Percentiles rank a stretch among this genome's conserved stretches.
Conservation (phyloP, 2,329 filamentous ascomycete species). For the Coleophoma cylindrospora region DNA sequence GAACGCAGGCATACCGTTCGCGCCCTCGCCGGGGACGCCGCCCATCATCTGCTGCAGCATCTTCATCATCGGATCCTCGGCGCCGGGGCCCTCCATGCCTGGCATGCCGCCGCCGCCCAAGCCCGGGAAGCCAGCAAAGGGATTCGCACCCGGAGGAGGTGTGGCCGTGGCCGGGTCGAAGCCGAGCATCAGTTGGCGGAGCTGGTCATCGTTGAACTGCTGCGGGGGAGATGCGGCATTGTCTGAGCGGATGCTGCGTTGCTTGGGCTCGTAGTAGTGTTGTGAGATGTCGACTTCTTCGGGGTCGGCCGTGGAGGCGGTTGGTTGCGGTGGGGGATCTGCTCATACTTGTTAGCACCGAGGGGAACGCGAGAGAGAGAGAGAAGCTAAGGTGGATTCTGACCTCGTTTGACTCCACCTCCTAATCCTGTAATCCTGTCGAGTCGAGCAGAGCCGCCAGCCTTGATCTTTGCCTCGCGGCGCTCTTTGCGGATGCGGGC, state of each 20-base stretch:
- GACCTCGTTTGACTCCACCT: constrained; percentile 47
- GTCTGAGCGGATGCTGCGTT: constrained; percentile 29
- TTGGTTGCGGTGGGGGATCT: constrained; percentile 29
- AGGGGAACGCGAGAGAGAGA: not conserved
- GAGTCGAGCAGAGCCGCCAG: constrained; percentile 63
- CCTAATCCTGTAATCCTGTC: constrained; percentile 72
- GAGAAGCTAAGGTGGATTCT: not conserved
- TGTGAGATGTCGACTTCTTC: constrained; percentile 74
- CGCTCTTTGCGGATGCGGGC: constrained; percentile 74
- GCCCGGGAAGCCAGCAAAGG: constrained; percentile 27
- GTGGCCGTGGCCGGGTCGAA: constrained; percentile 36
- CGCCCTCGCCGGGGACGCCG: constrained; percentile 27
- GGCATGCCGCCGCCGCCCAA: constrained; percentile 19
- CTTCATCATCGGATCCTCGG: constrained; percentile 64
- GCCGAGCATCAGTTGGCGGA: constrained; percentile 61
- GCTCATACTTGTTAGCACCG: constrained; percentile 8
- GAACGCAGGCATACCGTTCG: constrained; percentile 27
- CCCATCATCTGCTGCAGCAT: constrained; percentile 73
- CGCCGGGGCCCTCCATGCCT: constrained; percentile 21
- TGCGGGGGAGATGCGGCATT: constrained; percentile 22
- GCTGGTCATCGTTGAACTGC: constrained; percentile 49
- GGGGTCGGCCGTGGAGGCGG: constrained; percentile 45
- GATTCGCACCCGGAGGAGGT: constrained; percentile 21
- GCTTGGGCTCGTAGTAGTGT: constrained; percentile 59
- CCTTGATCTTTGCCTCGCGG: constrained; percentile 72